Conservation (phyloP, 306 rosid genomes). For the Acacia crassicarpa region DNA sequence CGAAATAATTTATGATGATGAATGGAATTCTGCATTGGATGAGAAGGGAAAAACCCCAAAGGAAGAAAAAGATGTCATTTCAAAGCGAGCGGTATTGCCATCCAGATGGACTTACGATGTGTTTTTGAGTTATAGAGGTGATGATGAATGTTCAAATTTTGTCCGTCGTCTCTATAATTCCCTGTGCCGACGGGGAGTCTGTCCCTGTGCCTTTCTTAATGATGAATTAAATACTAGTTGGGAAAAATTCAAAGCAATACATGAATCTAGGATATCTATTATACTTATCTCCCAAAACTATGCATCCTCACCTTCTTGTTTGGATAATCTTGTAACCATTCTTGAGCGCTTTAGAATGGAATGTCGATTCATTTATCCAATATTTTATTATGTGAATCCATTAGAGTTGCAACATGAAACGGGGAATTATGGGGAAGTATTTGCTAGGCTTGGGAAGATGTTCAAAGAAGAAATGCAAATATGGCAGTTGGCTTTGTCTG, state of each 20-base stretch:
- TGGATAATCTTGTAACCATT: neutral
- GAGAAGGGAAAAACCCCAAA: too few relatives aligned
- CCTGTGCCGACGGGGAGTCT: neutral
- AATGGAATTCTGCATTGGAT: too few relatives aligned
- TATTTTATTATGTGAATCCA: neutral
- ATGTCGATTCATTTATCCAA: neutral
- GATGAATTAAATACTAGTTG: neutral
- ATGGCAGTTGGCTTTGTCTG: too few relatives aligned
- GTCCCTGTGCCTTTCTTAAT: neutral
- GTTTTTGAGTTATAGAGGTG: neutral
- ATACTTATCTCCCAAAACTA: neutral
- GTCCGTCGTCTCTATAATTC: neutral
- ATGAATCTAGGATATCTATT: neutral
- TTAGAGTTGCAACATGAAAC: too few relatives aligned
- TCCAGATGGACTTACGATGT: neutral
- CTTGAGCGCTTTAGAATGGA: neutral
- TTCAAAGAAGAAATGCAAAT: too few relatives aligned
- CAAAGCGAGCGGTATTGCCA: too few relatives aligned
- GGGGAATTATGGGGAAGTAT: too few relatives aligned
- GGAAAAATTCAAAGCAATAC: neutral
- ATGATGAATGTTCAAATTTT: neutral
- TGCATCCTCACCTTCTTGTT: neutral
- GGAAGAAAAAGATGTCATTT: too few relatives aligned
- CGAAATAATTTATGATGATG: too few relatives aligned
- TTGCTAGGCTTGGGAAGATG: too few relatives aligned